Conservation (phyloP, 2,329 filamentous ascomycete species). For the Ramularia endophylla region DNA sequence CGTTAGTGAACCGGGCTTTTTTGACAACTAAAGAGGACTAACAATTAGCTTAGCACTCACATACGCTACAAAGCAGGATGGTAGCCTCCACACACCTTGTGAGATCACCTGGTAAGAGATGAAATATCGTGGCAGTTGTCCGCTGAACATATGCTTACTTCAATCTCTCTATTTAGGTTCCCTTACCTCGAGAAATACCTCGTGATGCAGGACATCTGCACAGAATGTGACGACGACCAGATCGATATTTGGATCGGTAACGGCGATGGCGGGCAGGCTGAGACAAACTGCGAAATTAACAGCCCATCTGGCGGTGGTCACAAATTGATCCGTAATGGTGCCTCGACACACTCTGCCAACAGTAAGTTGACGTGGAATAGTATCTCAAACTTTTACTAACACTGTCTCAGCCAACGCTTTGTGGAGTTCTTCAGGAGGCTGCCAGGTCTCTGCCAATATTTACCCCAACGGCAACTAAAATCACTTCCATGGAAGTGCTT, state of each 20-base stretch:
- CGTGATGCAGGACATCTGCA: neutral
- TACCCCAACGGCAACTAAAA: too few relatives aligned
- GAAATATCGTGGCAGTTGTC: too few relatives aligned
- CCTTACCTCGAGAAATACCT: conserved; percentile 2
- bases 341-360: neutral
- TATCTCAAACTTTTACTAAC: too few relatives aligned
- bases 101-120: neutral
- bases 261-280: conserved; percentile 1
- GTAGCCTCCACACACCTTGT: neutral
- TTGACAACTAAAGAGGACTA: neutral
- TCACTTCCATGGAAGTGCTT: too few relatives aligned
- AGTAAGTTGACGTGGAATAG: neutral
- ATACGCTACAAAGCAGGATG: neutral
- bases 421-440: too few relatives aligned
- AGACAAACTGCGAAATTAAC: conserved; percentile 2
- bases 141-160: too few relatives aligned
- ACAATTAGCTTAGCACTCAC: neutral
- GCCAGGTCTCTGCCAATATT: too few relatives aligned
- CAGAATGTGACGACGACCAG: conserved; percentile 1
- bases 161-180: neutral
- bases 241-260: conserved; percentile 3
- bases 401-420: too few relatives aligned
- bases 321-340: neutral
- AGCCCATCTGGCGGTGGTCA: neutral
- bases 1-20: neutral